These are phyloP conservation scores for Stentor coeruleus DNA, from an alignment of 73 alveolate species.

Conservation along the genomic window DNA sequence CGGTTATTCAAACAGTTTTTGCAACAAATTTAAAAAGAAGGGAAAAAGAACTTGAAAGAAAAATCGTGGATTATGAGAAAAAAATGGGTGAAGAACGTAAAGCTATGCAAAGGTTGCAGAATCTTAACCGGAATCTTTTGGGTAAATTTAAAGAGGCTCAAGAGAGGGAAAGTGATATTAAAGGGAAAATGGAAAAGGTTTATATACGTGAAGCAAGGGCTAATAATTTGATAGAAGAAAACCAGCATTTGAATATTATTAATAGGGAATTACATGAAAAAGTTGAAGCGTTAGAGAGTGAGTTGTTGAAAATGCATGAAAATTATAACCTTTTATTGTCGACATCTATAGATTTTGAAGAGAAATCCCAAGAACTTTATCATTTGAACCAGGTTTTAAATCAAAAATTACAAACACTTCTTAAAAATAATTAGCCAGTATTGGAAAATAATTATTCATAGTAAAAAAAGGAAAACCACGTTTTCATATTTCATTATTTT, in stretches of 20 bases:
- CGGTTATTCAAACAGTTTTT: constrained; percentile 1
- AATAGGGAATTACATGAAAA: not conserved
- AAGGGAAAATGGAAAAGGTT: not conserved
- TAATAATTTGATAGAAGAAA: constrained; percentile 14
- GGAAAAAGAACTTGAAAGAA: not conserved
- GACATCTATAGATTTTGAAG: constrained; percentile 14
- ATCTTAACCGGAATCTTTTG: not conserved
- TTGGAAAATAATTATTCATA: too few relatives aligned
- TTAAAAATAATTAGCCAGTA: not conserved
- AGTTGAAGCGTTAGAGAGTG: not conserved
- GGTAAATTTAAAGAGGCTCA: not conserved
- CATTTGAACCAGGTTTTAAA: constrained; percentile 5
- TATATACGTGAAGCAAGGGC: not conserved
- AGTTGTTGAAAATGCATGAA: not conserved
- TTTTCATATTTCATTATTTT: not conserved
- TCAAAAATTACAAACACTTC: not conserved
- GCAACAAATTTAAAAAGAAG: constrained; percentile 2
- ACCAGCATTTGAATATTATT: not conserved
- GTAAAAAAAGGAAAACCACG: too few relatives aligned
- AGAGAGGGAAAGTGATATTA: not conserved
- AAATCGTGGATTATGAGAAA: not conserved
- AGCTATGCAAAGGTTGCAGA: constrained; percentile 19
- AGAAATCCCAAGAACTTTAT: not conserved
- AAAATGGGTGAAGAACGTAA: constrained; percentile 16
- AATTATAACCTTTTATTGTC: not conserved